Conservation (phyloP, 139 green algal genomes). For the Chlamydomonas eustigma region DNA sequence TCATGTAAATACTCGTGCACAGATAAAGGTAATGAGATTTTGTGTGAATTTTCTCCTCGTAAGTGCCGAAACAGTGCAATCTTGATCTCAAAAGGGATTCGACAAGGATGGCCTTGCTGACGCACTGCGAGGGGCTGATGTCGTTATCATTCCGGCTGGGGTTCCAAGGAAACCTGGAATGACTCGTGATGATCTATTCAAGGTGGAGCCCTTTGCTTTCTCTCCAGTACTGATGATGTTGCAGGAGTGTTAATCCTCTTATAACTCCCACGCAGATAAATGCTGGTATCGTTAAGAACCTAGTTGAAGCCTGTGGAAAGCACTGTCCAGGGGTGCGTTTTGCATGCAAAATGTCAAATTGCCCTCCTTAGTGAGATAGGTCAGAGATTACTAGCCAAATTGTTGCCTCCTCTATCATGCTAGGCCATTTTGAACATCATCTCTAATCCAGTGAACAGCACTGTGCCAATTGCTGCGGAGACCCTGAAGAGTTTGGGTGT, state of each 20-base stretch:
- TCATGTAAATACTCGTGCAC: slow-evolving; percentile 93
- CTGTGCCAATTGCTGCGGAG: slow-evolving; percentile 96
- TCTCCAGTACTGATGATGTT: too few species aligned
- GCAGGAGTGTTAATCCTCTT: too few species aligned
- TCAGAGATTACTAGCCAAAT: too few species aligned
- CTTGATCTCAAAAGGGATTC: slow-evolving; percentile 35
- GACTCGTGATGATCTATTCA: slow-evolving; percentile 99
- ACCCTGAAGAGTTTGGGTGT: slow-evolving; percentile 72
- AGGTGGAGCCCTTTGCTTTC: too few species aligned
- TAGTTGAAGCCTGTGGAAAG: slow-evolving; percentile 83
- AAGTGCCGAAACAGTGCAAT: too few species aligned
- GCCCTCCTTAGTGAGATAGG: too few species aligned
- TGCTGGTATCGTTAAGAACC: slow-evolving; percentile 87
- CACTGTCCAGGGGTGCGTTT: slow-evolving; percentile 87
- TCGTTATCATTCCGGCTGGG: slow-evolving; percentile 96
- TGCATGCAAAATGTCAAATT: too few species aligned
- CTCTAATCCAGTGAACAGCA: slow-evolving; percentile 99
- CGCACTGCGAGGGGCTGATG: slow-evolving; percentile 47
- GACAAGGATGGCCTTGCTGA: slow-evolving; percentile 65
- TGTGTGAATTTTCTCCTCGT: too few species aligned
- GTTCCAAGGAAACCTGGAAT: slow-evolving; percentile 98
- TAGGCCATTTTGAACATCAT: slow-evolving; percentile 89
- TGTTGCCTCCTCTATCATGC: too few species aligned
- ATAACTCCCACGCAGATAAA: slow-evolving; percentile 64
- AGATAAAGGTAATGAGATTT: slow-evolving; percentile 55